A percentile compares a stretch with the other conserved stretches of the same genome.
Evolutionary conservation across 441 rosid species (phyloP).

Genomic region (Arabidopsis hybrid): DNA sequence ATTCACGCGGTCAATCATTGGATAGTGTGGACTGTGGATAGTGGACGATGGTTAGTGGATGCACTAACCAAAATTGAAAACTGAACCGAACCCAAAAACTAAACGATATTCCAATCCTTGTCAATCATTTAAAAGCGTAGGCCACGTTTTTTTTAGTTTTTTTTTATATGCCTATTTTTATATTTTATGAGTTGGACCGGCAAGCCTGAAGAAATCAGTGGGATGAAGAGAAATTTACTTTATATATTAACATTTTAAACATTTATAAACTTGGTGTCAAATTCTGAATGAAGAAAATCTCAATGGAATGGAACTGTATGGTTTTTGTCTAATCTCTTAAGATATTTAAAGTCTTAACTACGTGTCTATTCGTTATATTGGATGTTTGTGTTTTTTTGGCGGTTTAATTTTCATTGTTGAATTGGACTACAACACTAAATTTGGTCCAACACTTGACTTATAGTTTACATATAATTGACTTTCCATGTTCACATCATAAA

Average conservation of each 20-base stretch:
- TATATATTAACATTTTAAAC: not conserved
- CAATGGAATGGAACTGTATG: constrained; percentile 38
- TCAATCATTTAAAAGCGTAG: constrained; percentile 13
- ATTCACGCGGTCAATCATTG: constrained; percentile 29
- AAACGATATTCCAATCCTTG: constrained; percentile 3
- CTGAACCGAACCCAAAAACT: not conserved
- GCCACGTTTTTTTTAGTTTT: not conserved
- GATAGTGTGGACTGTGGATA: not conserved
- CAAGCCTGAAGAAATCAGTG: not conserved
- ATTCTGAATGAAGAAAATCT: not conserved
- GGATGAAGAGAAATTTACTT: not conserved
- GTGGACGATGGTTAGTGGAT: not conserved
- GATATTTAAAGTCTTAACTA: not conserved
- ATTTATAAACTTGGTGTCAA: not conserved
- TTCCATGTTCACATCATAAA: constrained; percentile 28
- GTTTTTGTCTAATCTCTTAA: constrained; percentile 11
- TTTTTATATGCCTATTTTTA: not conserved
- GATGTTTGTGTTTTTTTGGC: not conserved
- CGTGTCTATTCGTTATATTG: constrained; percentile 6
- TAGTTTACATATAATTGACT: constrained; percentile 22
- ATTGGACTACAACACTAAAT: constrained; percentile 18
- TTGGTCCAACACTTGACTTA: constrained; percentile 34
- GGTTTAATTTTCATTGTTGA: not conserved
- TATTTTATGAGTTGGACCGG: not conserved
- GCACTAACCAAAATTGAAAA: constrained; percentile 1